Conservation (phyloP, 2,329 filamentous ascomycete genomes). For the Pseudocercospora macadamiae region DNA sequence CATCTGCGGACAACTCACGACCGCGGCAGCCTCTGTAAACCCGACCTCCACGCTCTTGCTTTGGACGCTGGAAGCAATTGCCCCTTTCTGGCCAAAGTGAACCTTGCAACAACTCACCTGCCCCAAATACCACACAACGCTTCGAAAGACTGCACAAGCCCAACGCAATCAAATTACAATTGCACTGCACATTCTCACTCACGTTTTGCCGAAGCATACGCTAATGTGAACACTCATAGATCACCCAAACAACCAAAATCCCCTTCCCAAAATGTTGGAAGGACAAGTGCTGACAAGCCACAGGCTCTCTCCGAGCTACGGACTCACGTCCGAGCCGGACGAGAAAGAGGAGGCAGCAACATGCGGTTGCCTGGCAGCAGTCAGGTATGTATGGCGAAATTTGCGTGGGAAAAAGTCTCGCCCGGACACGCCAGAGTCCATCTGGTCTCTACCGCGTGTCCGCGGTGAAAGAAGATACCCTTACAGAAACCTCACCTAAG, state of each 20-base stretch:
- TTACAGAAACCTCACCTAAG: not conserved
- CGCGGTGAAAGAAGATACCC: not conserved
- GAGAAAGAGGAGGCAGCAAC: not conserved
- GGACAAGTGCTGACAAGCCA: not conserved
- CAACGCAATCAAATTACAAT: not conserved
- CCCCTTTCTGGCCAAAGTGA: no score
- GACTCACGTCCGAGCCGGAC: not conserved
- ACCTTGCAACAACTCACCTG: no score
- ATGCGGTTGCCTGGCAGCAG: not conserved
- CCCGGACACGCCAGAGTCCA: not conserved
- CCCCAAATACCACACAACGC: no score
- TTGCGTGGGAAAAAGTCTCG: not conserved
- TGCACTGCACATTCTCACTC: not conserved
- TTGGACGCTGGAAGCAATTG: no score
- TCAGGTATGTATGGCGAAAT: not conserved
- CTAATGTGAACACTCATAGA: not conserved
- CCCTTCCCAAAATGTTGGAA: not conserved
- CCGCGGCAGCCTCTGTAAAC: no score
- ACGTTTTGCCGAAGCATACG: not conserved
- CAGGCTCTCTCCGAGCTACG: not conserved
- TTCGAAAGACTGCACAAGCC: no score
- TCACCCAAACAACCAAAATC: not conserved
- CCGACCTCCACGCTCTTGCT: no score
- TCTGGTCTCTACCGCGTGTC: not conserved
- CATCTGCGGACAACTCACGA: no score